These are phyloP conservation scores for Morella rubra DNA, from an alignment of 306 rosid genomes.

Conservation along the genomic window DNA sequence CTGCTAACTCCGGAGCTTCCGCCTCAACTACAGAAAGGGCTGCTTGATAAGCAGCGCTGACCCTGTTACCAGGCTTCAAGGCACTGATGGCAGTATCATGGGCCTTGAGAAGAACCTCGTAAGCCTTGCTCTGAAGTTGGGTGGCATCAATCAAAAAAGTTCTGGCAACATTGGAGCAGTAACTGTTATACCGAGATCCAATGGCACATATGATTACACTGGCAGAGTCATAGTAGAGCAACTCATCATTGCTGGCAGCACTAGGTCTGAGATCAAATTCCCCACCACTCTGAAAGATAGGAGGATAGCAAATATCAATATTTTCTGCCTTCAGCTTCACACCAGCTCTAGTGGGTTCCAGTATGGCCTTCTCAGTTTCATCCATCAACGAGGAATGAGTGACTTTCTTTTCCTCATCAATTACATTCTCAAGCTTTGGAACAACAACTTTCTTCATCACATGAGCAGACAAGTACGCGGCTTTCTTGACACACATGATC, in stretches of 20 bases:
- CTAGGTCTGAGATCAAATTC: constrained; percentile 91
- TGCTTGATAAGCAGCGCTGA: constrained; percentile 70
- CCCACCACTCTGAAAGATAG: constrained; percentile 94
- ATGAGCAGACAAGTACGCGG: constrained; percentile 66
- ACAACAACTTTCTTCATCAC: constrained; percentile 85
- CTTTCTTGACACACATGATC: constrained; percentile 72
- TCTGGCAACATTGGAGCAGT: constrained; percentile 88
- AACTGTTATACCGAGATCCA: constrained; percentile 89
- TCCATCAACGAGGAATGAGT: constrained; percentile 84
- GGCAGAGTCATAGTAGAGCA: constrained; percentile 75
- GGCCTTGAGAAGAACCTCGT: constrained; percentile 81
- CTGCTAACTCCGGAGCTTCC: constrained; percentile 73
- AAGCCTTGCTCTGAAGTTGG: constrained; percentile 81
- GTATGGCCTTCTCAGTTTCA: constrained; percentile 84
- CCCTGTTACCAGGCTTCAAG: constrained; percentile 66
- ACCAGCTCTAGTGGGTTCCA: constrained; percentile 75
- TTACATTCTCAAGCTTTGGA: constrained; percentile 81
- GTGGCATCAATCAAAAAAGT: constrained; percentile 87
- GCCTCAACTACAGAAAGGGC: constrained; percentile 77
- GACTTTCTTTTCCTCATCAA: constrained; percentile 88
- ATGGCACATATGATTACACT: constrained; percentile 90
- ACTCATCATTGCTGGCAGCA: constrained; percentile 92
- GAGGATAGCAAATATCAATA: constrained; percentile 95
- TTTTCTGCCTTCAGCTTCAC: constrained; percentile 76
- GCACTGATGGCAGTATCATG: constrained; percentile 74